A percentile compares a stretch with the other conserved stretches of the same genome.
These are phyloP conservation scores for Dryas alaskensis DNA, from an alignment of 306 rosid species.

Conservation along the genomic window DNA sequence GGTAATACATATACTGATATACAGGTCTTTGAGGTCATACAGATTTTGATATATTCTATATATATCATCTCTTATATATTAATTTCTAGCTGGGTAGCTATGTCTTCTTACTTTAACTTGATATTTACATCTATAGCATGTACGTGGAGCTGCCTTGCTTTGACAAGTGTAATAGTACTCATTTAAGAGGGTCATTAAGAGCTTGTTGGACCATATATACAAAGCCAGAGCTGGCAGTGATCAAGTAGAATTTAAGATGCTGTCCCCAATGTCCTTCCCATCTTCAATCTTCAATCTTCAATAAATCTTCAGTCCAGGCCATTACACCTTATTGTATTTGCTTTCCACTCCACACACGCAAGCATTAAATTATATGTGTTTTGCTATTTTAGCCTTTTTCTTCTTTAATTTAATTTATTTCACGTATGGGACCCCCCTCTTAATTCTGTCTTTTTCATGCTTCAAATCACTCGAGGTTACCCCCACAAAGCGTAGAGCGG, in stretches of 20 bases:
- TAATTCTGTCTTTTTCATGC: constrained; percentile 42
- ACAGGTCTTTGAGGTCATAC: no score
- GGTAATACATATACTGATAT: no score
- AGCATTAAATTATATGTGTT: neutral
- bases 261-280: constrained; percentile 66
- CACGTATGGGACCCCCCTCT: constrained; percentile 33
- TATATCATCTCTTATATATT: no score
- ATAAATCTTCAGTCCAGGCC: neutral
- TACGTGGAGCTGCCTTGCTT: constrained; percentile 33
- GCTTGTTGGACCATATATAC: constrained; percentile 60
- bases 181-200: constrained; percentile 59
- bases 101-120: no score
- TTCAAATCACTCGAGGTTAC: constrained; percentile 45
- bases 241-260: constrained; percentile 53
- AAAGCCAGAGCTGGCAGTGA: constrained; percentile 69
- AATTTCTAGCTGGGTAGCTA: no score
- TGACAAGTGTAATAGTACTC: constrained; percentile 54
- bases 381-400: constrained; percentile 25
- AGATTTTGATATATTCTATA: no score
- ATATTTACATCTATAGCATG: neutral
- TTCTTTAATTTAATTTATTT: no score
- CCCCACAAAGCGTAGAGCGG: constrained; percentile 25
- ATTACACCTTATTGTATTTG: neutral
- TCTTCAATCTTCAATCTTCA: neutral
- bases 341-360: neutral